phyloP scores from a whole-genome alignment of 2,329 filamentous ascomycete genomes.

The Remersonia thermophila region DNA sequence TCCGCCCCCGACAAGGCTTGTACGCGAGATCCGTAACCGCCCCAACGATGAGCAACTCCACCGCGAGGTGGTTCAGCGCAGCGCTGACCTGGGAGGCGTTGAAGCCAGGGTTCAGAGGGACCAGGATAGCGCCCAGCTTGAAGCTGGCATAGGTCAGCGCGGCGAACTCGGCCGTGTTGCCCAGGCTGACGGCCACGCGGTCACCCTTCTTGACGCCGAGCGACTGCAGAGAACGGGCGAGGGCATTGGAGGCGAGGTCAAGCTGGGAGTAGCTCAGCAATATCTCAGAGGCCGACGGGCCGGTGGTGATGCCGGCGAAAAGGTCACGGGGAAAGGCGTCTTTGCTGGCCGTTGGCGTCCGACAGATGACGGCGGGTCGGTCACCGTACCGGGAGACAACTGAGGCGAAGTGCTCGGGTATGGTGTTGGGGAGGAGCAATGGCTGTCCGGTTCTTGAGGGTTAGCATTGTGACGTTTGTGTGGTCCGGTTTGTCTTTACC shows the following conservation, averaged over 20 bases:
- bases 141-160: slow-evolving; percentile 80
- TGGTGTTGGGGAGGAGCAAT: slow-evolving; percentile 52
- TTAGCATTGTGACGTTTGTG: slow-evolving; percentile 1
- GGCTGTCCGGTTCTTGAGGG: slow-evolving; percentile 40
- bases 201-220: slow-evolving; percentile 71
- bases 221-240: slow-evolving; percentile 58
- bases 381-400: slow-evolving; percentile 55
- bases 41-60: slow-evolving; percentile 67
- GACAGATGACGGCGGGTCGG: slow-evolving; percentile 43
- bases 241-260: slow-evolving; percentile 61
- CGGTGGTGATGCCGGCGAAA: slow-evolving; percentile 28
- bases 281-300: slow-evolving; percentile 47
- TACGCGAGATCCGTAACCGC: slow-evolving; percentile 75
- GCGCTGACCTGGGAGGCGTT: slow-evolving; percentile 65
- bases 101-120: slow-evolving; percentile 89
- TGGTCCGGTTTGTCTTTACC: slow-evolving; percentile 4
- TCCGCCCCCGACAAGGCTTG: slow-evolving; percentile 41
- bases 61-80: slow-evolving; percentile 63
- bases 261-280: slow-evolving; percentile 63
- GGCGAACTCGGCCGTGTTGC: slow-evolving; percentile 75
- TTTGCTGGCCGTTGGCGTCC: slow-evolving; percentile 26
- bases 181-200: slow-evolving; percentile 73
- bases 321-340: slow-evolving; percentile 12
- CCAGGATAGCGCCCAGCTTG: slow-evolving; percentile 86
- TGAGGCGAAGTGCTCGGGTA: slow-evolving; percentile 58